Conservation (phyloP, 1,284 basidiomycete species). For the Agroathelia rolfsii region DNA sequence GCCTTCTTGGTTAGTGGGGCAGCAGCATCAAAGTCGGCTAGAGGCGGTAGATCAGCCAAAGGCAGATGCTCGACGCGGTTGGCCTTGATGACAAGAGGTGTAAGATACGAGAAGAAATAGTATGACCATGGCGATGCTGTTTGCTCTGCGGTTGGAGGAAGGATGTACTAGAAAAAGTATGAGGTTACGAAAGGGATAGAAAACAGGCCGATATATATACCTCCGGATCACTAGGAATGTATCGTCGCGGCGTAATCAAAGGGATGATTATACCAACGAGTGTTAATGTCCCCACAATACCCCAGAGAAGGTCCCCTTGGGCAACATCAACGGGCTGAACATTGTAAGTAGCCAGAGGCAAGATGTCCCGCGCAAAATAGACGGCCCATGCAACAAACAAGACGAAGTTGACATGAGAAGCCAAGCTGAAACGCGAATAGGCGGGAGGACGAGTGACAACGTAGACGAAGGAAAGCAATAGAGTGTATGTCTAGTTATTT, state of each 20-base stretch:
- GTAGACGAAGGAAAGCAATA: no score
- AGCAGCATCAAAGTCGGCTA: background rate
- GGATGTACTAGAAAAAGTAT: background rate
- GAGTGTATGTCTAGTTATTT: no score
- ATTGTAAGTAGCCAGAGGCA: background rate
- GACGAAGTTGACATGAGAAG: no score
- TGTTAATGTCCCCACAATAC: background rate
- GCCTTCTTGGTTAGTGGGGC: no score
- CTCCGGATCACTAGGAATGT: no score
- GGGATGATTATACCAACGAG: background rate
- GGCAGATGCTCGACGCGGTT: background rate
- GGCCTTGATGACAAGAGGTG: background rate
- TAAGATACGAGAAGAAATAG: background rate
- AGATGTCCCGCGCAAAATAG: background rate
- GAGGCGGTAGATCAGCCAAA: background rate
- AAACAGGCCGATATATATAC: no score
- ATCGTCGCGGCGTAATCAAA: background rate
- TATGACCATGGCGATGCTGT: background rate
- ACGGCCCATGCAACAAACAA: background rate
- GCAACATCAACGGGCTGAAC: background rate
- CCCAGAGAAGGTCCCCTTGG: background rate
- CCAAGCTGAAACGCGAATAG: conserved; percentile 18
- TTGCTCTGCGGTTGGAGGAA: conserved; percentile 1
- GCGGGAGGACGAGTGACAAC: no score
- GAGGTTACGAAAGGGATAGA: background rate